Base-by-base conservation (phyloP, 164 flowering plant genomes). In the Santalum album region DNA sequence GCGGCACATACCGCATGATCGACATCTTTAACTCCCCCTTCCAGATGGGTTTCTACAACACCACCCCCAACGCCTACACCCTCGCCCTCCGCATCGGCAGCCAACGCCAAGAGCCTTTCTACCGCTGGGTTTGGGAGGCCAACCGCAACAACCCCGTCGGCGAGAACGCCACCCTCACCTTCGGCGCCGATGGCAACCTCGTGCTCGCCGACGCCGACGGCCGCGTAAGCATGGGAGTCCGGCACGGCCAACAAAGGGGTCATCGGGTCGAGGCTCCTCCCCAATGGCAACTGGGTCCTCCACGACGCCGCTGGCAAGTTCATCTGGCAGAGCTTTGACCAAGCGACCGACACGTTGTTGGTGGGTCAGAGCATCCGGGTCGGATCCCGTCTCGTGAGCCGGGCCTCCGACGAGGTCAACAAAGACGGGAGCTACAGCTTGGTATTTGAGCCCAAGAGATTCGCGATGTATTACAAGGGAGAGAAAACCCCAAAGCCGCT, bases 101-200 rank as follows among this genome's bases (percentile, higher is more conserved):
- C 2, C 17, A 11, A 3, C 53, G 65, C 7, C 36, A 72, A 10
- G 74, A 68, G 45, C 51, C 67, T 2, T 45, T 65, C 16, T 15
- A 56, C 36, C 67, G 70, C 0, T 75, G 77, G 76, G 84, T 78
- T 4, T 81, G 87, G 84, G 83, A 78, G 14, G 83, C 83, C 38
- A 81, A 78, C 58, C 70, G 81, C 14, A 16, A 16, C 42, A 38
- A 38, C 42, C 42, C 42, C 42, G 42, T 38, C 42, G 16, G 42
- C 42, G 42, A 38, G 42, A 38, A 38, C 42, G 42, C 42, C 42
- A 38, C 42, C 45, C 59, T 74, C 7, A 69, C 68, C 22, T 59
- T 74, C 1, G 68, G 69, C 17, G 58, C 55, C 2, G 66, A 70
- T 18, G 78, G 72, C 29, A 38, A 38, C 52, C 59, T 74, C 11